Conservation (phyloP, 345 rosid genomes). For the Ceriops zippeliana region DNA sequence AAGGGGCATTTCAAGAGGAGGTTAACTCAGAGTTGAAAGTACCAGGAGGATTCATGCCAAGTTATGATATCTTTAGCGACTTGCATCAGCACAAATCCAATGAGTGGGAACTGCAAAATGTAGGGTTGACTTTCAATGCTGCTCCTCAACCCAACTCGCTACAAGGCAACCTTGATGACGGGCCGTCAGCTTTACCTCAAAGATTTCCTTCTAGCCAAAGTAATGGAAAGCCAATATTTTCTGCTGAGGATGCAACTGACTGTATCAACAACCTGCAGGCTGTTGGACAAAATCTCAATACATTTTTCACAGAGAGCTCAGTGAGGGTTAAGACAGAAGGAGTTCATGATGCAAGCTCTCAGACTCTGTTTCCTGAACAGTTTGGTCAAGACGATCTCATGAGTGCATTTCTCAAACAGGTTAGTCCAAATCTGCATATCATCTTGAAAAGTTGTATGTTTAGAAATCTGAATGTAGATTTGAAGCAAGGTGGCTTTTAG, state of each 20-base stretch:
- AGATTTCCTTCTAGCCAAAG: constrained; percentile 54
- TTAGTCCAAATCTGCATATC: constrained; percentile 19
- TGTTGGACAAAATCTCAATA: constrained; percentile 34
- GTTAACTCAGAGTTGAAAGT: constrained; percentile 50
- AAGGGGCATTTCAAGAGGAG: constrained; percentile 52
- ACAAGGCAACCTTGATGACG: constrained; percentile 33
- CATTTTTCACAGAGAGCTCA: constrained; percentile 33
- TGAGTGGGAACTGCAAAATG: constrained; percentile 68
- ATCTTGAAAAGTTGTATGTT: neutral
- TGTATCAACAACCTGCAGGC: constrained; percentile 31
- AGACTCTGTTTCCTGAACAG: constrained; percentile 47
- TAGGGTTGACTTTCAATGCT: constrained; percentile 47
- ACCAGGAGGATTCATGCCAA: constrained; percentile 44
- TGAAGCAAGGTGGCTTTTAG: neutral
- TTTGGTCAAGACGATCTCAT: constrained; percentile 84
- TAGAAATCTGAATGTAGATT: neutral
- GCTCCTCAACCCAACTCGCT: constrained; percentile 47
- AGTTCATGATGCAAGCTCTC: constrained; percentile 41
- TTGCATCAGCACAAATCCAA: constrained; percentile 58
- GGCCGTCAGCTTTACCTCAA: constrained; percentile 39
- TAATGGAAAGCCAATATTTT: constrained; percentile 38
- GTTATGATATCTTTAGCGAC: constrained; percentile 55
- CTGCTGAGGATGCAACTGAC: constrained; percentile 27
- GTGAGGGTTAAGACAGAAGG: constrained; percentile 68
- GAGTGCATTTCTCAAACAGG: constrained; percentile 85